phyloP scores from a whole-genome alignment of 306 rosid species.

The Canavalia gladiata region DNA sequence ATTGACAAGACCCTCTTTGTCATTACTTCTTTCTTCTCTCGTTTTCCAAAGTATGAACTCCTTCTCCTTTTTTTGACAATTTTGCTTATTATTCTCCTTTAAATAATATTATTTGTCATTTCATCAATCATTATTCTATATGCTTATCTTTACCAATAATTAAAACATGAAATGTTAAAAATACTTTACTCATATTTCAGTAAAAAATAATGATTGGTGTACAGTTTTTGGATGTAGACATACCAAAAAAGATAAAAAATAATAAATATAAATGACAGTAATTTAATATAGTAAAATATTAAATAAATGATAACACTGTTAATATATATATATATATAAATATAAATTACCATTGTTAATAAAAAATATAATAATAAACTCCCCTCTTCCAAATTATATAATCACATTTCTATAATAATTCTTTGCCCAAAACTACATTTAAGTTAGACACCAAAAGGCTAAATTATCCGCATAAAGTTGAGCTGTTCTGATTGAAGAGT shows the following conservation, averaged over 20 bases:
- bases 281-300: no score
- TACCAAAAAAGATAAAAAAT: no score
- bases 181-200: not conserved
- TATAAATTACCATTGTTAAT: no score
- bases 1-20: not conserved
- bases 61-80: constrained; percentile 31
- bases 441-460: not conserved
- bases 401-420: constrained; percentile 12
- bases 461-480: not conserved
- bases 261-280: no score
- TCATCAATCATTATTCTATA: constrained; percentile 35
- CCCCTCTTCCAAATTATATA: not conserved
- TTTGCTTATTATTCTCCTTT: not conserved
- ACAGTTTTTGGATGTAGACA: no score
- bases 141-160: constrained; percentile 37
- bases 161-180: constrained; percentile 1
- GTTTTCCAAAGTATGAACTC: constrained; percentile 19
- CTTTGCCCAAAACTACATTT: constrained; percentile 1
- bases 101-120: constrained; percentile 21
- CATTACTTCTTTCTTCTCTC: constrained; percentile 11
- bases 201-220: not conserved
- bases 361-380: not conserved
- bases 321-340: no score
- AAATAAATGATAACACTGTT: no score
- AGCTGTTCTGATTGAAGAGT: not conserved